Evolutionary conservation across 805 yeast genomes (phyloP).

Genomic region (Pichia cephalocereana): DNA sequence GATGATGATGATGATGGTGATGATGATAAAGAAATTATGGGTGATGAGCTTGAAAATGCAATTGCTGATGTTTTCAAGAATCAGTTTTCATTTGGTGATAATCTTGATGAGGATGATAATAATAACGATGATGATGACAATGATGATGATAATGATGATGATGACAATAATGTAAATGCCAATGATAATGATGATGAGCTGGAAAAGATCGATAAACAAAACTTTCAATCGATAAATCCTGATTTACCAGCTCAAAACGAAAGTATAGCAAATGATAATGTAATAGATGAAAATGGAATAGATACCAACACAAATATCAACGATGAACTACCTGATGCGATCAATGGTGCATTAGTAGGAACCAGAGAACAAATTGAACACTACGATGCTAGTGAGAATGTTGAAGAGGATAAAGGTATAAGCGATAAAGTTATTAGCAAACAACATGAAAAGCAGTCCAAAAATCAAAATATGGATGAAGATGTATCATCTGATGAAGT

Average conservation of each 20-base stretch:
- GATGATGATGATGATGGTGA: background rate
- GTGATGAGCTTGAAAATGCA: conserved; percentile 5
- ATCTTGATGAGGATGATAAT: background rate
- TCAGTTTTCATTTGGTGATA: background rate
- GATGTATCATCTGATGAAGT: conserved; percentile 1
- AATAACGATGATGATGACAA: background rate
- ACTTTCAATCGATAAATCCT: no score
- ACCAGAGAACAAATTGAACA: conserved; percentile 3
- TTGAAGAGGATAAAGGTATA: background rate
- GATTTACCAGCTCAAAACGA: no score
- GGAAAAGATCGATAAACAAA: no score
- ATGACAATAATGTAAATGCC: background rate
- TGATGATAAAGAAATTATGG: background rate
- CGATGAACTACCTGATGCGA: conserved; percentile 5
- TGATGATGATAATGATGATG: background rate
- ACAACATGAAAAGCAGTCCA: no score
- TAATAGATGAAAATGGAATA: no score
- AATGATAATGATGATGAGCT: background rate
- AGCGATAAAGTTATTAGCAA: background rate
- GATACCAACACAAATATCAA: no score
- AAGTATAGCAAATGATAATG: no score
- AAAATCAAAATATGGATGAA: background rate
- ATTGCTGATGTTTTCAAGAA: conserved; percentile 11
- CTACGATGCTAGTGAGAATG: background rate
- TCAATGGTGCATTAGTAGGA: conserved; percentile 9